A percentile compares a stretch with the other conserved stretches of the same genome.
phyloP scores from a whole-genome alignment of 306 rosid species.

The Prunus campanulata region DNA sequence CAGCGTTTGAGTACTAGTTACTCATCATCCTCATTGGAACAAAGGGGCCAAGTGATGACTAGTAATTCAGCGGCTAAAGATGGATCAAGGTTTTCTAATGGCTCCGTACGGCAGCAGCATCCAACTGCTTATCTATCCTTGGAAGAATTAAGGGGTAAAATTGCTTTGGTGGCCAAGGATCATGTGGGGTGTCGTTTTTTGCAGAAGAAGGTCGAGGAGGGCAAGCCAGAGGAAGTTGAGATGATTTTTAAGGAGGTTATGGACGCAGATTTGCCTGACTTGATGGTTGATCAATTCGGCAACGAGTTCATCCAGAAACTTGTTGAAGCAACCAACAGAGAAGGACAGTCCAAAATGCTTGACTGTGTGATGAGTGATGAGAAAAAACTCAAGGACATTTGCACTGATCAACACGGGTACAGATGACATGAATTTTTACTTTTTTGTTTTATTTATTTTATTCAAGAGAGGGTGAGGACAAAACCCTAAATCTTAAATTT shows the following conservation, averaged over 20 bases:
- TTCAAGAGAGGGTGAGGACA: background rate
- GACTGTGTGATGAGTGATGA: background rate
- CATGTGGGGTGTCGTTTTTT: background rate
- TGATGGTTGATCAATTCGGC: conserved; percentile 25
- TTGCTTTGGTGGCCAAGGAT: conserved; percentile 18
- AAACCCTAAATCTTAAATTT: background rate
- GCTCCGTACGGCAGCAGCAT: background rate
- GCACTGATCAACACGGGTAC: conserved; percentile 34
- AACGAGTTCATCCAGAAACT: conserved; percentile 18
- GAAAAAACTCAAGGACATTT: conserved; percentile 8
- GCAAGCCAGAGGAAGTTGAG: background rate
- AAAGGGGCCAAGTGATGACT: background rate
- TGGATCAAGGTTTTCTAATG: background rate
- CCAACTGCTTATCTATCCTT: background rate
- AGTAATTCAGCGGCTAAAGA: background rate
- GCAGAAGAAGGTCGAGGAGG: background rate
- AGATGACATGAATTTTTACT: background rate
- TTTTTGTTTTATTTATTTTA: background rate
- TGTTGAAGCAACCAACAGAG: conserved; percentile 3
- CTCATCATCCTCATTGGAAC: background rate
- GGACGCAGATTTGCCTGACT: background rate
- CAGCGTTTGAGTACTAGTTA: background rate
- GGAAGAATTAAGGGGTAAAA: conserved; percentile 2
- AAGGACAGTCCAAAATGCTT: background rate
- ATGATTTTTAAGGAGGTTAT: conserved; percentile 11